Percentiles rank a stretch among this genome's conserved stretches.
These are phyloP conservation scores for Pelargonium cotyledonis DNA, from an alignment of 441 rosid species.

Conservation along the genomic window DNA sequence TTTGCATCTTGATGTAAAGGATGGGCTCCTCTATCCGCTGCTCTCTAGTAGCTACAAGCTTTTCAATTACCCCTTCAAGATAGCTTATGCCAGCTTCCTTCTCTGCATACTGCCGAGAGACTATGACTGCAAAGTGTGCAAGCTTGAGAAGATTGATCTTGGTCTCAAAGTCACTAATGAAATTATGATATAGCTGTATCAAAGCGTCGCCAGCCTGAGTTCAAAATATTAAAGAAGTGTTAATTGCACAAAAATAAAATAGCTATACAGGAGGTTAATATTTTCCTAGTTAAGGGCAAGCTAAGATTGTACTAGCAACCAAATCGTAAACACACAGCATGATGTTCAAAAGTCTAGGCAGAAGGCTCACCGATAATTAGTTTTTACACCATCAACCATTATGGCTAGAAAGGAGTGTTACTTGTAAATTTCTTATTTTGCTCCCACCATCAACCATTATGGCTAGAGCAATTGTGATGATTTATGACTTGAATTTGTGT, in stretches of 20 bases:
- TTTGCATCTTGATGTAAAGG: constrained; percentile 78
- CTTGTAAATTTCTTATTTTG: no score
- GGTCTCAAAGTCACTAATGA: constrained; percentile 88
- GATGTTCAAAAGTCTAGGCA: not conserved
- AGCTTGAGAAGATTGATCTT: constrained; percentile 93
- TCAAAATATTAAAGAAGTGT: not conserved
- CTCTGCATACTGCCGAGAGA: constrained; percentile 77
- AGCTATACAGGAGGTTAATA: not conserved
- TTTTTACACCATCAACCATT: no score
- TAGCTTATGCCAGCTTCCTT: constrained; percentile 74
- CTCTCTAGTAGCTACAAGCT: constrained; percentile 68
- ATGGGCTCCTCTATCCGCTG: constrained; percentile 76
- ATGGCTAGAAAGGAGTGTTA: no score
- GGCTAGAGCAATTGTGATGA: no score
- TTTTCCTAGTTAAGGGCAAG: not conserved
- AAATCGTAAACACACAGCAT: not conserved
- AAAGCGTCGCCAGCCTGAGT: constrained; percentile 86
- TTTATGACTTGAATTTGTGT: no score
- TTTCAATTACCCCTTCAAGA: constrained; percentile 79
- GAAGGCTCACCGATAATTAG: not conserved
- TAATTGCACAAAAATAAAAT: not conserved
- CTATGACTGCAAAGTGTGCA: constrained; percentile 83
- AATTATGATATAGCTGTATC: constrained; percentile 80
- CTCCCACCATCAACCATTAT: no score
- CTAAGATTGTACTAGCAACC: not conserved